Evolutionary conservation across 352 stramenopile genomes (phyloP), one percentile per base, ranked within the genome.

Genomic region (Pythium chondricola): DNA sequence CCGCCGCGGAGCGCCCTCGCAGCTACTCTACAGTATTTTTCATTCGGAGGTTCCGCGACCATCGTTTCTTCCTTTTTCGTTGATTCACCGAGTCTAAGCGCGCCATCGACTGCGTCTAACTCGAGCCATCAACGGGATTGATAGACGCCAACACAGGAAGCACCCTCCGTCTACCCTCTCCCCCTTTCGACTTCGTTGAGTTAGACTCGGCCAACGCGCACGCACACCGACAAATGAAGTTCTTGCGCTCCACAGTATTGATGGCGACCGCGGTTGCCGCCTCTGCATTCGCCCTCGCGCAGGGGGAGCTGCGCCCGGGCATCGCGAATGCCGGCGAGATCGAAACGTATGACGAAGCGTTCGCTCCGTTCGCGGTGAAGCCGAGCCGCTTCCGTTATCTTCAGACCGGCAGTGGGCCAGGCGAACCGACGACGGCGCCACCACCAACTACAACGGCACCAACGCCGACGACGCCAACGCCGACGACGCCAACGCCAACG

Each of bases 31-130:
- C 38, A 39, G 51, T 71, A 63, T 58, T 56, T 69, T 71, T 66
- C 61, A 73, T 73, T 73, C 64, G 64, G 64, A 73, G 64, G 64
- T 67, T 67, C 56, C 48, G 48, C 55, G 41, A 51, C 56, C 51
- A 61, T 40, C 51, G 56, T 58, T 43, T 56, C 39, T 48, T 55
- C 40, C 13, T 25, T n/a, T 58, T 47, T 20, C 17, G 11, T 20
- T 44, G 18, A 20, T 36, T 17, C 24, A 14, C 17, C 35, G 25
- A 30, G 11, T 9, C 43, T n/a, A 27, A 30, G 21, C 26, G 24
- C 43, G 31, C 17, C 38, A 43, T 31, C 21, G 30, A n/a, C 30
- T 33, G 17, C 51, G 25, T 35, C 27, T 27, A 54, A 54, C 32
- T 43, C 45, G 35, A 36, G 30, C 25, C 5, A n/a, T 26, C 43